Percentiles rank a stretch among this genome's conserved stretches.
Conservation (phyloP, 2,329 filamentous ascomycete species). For the Colletotrichum cuscutae region DNA sequence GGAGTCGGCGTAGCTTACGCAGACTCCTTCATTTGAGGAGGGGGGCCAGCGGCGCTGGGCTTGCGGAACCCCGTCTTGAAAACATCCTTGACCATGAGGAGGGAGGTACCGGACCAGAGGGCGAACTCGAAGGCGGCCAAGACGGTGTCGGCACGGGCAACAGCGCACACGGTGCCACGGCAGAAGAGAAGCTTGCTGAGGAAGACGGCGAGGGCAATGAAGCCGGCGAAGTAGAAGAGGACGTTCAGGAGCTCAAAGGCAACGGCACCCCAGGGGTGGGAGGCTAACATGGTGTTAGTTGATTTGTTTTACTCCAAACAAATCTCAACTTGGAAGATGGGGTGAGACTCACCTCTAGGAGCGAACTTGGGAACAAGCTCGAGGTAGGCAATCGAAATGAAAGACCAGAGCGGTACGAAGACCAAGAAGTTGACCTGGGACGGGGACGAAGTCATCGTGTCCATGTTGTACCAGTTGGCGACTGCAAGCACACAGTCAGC, state of each 20-base stretch:
- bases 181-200: slow-evolving; percentile 66
- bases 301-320: too few species aligned
- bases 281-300: slow-evolving; percentile 42
- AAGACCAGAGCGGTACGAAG: slow-evolving; percentile 63
- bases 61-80: slow-evolving; percentile 54
- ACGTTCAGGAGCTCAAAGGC: slow-evolving; percentile 62
- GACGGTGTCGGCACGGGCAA: slow-evolving; percentile 64
- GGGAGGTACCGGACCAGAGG: slow-evolving; percentile 61
- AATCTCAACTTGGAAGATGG: too few species aligned
- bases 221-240: slow-evolving; percentile 68
- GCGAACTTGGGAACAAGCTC: slow-evolving; percentile 59
- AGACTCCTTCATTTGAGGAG: slow-evolving; percentile 37
- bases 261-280: slow-evolving; percentile 60
- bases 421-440: slow-evolving; percentile 68
- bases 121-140: slow-evolving; percentile 64
- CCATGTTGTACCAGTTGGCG: slow-evolving; percentile 67
- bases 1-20: slow-evolving; percentile 29
- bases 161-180: slow-evolving; percentile 65
- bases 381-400: slow-evolving; percentile 65
- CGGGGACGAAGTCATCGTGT: slow-evolving; percentile 65
- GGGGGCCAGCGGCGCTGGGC: slow-evolving; percentile 40
- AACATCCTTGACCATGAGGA: slow-evolving; percentile 57
- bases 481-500: slow-evolving; percentile 52
- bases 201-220: slow-evolving; percentile 68
- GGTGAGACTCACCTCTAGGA: slow-evolving; percentile 49